Evolutionary conservation across 371 early-diverging fungal genomes (phyloP), one percentile per base, ranked within the genome.

Genomic region (Apophysomyces variabilis): DNA sequence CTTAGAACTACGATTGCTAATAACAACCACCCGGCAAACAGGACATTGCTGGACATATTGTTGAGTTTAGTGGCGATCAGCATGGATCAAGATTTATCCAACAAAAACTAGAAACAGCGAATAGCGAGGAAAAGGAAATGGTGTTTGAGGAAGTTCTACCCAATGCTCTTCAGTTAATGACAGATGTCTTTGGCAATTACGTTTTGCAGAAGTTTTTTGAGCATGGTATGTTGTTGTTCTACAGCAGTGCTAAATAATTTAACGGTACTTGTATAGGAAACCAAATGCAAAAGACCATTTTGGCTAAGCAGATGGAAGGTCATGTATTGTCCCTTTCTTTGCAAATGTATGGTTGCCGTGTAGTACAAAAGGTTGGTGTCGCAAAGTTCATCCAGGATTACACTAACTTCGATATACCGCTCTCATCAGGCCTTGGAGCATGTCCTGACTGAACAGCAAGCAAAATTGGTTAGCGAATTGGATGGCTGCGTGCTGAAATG

Each of bases 301-400:
- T 98, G 66, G 95, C 95, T 5, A 85, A 87, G 66, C 90, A 94
- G 71, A 98, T 99, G 96, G 93, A 96, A 69, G 93, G 93, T 9
- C 95, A 96, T 75, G 93, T 99, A 6, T 75, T 97, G 47, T 87
- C 93, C 1, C 86, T 99, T 58, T 96, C 98, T 16, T 79, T 99
- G 67, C 99, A 99, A 82, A 99, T 99, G 96, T 99, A 99, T 82
- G 99, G 99, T 3, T 99, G 99, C 76, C 93, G 99, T 39, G 99
- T 99, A 7, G 95, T 99, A 8, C 99, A 99, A 83, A 99, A 98
- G 87, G 72, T 70, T 65, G 14, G 37, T 38, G 21, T 37, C 18
- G 7, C 18, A 7, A 50, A 7, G 70, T 69, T 12, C 32, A 61
- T 14, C 56, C 36, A 57, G 12, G n/a, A 45, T 18, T 38, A 39